phyloP scores from a whole-genome alignment of 805 yeast species.

The Metschnikowia koreensis region DNA sequence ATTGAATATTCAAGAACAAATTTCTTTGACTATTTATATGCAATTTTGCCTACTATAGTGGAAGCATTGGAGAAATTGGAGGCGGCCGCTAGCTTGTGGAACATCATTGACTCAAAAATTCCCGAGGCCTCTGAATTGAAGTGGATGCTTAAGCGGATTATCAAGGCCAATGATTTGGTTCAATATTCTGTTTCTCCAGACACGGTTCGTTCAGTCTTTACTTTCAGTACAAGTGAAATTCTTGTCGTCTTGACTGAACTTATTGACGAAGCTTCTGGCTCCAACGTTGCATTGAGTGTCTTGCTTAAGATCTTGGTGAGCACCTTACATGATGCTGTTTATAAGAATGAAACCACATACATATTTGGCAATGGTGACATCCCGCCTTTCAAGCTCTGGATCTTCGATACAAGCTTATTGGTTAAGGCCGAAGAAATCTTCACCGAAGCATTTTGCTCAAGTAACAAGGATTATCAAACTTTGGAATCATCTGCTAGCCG shows the following conservation, averaged over 20 bases:
- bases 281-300: conserved; percentile 16
- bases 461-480: conserved; percentile 1
- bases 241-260: conserved; percentile 29
- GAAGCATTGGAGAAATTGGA: conserved; percentile 35
- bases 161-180: conserved; percentile 9
- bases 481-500: conserved; percentile 19
- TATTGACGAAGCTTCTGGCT: conserved; percentile 20
- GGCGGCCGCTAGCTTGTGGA: conserved; percentile 49
- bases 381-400: conserved; percentile 44
- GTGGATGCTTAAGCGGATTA: conserved; percentile 11
- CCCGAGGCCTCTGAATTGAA: conserved; percentile 14
- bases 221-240: conserved; percentile 22
- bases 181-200: conserved; percentile 16
- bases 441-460: conserved; percentile 22
- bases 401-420: conserved; percentile 41
- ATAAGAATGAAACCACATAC: conserved; percentile 40
- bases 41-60: conserved; percentile 35
- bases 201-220: conserved; percentile 27
- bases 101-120: conserved; percentile 13
- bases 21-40: conserved; percentile 38
- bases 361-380: conserved; percentile 27
- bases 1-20: conserved; percentile 46
- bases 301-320: conserved; percentile 25
- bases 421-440: conserved; percentile 42
- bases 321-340: conserved; percentile 32